Conservation (phyloP, 257 asterid genomes). For the Mitragyna speciosa region DNA sequence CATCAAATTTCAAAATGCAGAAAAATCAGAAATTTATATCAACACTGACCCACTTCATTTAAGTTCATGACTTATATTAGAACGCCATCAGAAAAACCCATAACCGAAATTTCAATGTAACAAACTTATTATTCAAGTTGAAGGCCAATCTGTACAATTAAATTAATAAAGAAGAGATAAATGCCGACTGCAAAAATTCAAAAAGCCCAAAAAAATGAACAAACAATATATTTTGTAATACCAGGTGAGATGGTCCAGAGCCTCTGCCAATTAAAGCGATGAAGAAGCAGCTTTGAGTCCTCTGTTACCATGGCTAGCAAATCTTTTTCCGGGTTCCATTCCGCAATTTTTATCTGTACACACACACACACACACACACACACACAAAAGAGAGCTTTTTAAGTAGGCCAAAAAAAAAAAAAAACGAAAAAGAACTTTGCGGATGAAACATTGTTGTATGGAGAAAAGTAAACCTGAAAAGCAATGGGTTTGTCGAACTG, state of each 20-base stretch:
- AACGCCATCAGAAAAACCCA: neutral
- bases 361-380: conserved; percentile 17
- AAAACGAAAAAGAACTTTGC: no score
- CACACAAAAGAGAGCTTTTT: neutral
- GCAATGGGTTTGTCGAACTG: conserved; percentile 91
- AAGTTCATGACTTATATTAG: neutral
- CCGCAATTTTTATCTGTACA: conserved; percentile 78
- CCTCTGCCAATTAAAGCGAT: conserved; percentile 99
- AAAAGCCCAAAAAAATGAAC: neutral
- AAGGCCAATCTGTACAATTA: no score
- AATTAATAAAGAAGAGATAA: neutral
- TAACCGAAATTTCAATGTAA: no score
- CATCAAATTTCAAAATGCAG: neutral
- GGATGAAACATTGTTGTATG: no score
- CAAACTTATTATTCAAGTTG: no score
- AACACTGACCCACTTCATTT: neutral
- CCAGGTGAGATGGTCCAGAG: conserved; percentile 91
- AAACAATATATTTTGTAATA: conserved; percentile 4
- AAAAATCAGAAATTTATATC: neutral
- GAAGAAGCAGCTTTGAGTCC: conserved; percentile 86
- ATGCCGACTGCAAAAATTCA: neutral
- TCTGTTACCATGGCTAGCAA: conserved; percentile 89
- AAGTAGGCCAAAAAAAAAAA: no score
- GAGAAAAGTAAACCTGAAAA: conserved; percentile 51
- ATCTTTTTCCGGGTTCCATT: conserved; percentile 99